These are phyloP conservation scores for Ochromonas danica DNA, from an alignment of 108 stramenopile genomes.

Conservation along the genomic window DNA sequence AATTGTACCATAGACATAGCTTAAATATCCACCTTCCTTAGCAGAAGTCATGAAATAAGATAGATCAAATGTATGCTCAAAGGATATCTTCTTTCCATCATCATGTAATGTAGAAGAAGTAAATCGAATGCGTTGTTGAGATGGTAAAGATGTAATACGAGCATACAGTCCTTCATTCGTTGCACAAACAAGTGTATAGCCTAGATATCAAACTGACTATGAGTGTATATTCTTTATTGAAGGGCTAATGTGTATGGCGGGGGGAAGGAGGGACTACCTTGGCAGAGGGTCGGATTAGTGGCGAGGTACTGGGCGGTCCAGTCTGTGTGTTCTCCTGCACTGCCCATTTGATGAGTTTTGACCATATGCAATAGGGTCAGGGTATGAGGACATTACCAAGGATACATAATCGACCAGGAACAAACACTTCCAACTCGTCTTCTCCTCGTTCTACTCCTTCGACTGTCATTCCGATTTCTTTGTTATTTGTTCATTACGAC, in stretches of 20 bases:
- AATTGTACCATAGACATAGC: constrained; percentile 41
- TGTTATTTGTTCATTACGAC: too few species aligned
- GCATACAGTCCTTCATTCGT: constrained; percentile 50
- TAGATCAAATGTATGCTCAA: constrained; percentile 23
- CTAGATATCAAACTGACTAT: not conserved
- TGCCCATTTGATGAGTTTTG: not conserved
- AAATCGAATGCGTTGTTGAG: not conserved
- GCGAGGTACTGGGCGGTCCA: constrained; percentile 35
- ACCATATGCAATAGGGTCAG: not conserved
- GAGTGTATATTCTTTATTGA: too few species aligned
- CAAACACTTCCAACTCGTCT: constrained; percentile 37
- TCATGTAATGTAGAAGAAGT: not conserved
- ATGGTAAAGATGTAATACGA: constrained; percentile 3
- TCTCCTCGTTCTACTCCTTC: too few species aligned
- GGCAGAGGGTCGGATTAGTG: constrained; percentile 20
- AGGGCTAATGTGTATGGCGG: too few species aligned
- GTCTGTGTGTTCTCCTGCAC: constrained; percentile 42
- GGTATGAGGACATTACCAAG: constrained; percentile 35
- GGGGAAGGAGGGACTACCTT: constrained; percentile 21
- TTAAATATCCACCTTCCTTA: constrained; percentile 35
- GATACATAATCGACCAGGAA: constrained; percentile 49
- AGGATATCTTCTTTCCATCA: too few species aligned
- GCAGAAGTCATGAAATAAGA: not conserved
- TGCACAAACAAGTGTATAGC: constrained; percentile 44
- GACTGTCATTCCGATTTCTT: too few species aligned